Conservation (phyloP, 495 filamentous ascomycete species). For the Penicillium steckii region DNA sequence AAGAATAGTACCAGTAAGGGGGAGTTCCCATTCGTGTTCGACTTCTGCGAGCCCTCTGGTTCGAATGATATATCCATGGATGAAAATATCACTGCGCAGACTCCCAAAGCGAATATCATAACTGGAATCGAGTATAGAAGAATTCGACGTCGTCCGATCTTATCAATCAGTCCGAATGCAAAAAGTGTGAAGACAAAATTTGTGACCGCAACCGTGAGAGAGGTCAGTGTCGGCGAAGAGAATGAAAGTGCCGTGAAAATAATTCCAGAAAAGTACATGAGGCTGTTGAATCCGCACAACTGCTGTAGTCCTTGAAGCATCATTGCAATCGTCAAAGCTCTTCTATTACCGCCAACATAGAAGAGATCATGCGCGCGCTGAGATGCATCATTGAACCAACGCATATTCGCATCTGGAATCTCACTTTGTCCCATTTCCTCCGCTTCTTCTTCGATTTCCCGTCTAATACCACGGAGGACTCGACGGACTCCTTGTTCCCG, state of each 20-base stretch:
- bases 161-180: slow-evolving; percentile 78
- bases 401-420: slow-evolving; percentile 8
- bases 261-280: slow-evolving; percentile 96
- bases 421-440: slow-evolving; percentile 35
- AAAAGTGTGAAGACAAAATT: slow-evolving; percentile 80
- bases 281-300: slow-evolving; percentile 85
- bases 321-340: slow-evolving; percentile 80
- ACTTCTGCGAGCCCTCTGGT: not conserved
- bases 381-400: slow-evolving; percentile 31
- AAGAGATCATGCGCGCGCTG: slow-evolving; percentile 56
- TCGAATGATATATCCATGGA: slow-evolving; percentile 41
- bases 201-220: slow-evolving; percentile 76
- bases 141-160: slow-evolving; percentile 75
- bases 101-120: slow-evolving; percentile 71
- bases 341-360: slow-evolving; percentile 61
- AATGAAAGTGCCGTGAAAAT: slow-evolving; percentile 84
- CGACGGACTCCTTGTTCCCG: slow-evolving; percentile 47
- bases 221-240: slow-evolving; percentile 74
- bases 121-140: slow-evolving; percentile 81
- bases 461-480: slow-evolving; percentile 64
- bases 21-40: not conserved
- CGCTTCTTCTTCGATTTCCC: slow-evolving; percentile 66
- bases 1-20: slow-evolving; percentile 61
- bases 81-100: slow-evolving; percentile 66
- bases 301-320: slow-evolving; percentile 88